Evolutionary conservation across 495 filamentous ascomycete species (phyloP), one percentile per base, ranked within the genome.

Genomic region (Podospora comata): DNA sequence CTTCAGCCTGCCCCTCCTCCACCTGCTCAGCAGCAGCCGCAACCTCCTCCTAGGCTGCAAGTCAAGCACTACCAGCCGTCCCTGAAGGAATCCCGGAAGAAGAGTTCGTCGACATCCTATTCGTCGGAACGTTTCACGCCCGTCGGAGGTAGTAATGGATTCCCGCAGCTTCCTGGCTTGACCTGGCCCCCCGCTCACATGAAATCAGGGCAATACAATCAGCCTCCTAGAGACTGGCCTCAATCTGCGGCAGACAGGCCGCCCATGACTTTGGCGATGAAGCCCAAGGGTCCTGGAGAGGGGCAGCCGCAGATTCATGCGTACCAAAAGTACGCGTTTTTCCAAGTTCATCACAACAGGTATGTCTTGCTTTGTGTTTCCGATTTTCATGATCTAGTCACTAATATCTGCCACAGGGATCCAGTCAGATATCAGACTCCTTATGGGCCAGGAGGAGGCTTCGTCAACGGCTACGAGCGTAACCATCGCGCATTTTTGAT

Each of bases 401-500:
- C 72, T 70, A 71, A 74, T 32, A 26, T 28, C 27, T 2, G 56
- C 65, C 44, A 7, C 62, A 84, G 82, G 72, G 79, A 83, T 68
- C 73, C 79, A n/a, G 76, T 77, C 0, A 77, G 76, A 30, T 83
- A 87, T 70, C 79, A 80, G 39, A 85, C 83, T 3, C 85, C 84
- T 16, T 87, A 87, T 68, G 79, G 80, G 28, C 74, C 72, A 13
- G 80, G 78, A 74, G 81, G 81, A 34, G 85, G 83, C 0, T 86
- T 86, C 68, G 84, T 83, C 15, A 86, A 87, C 65, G 84, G 84
- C 4, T 87, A 86, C 59, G 83, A 85, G 68, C 84, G 83, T 16
- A 82, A 79, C 16, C 71, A 84, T 5, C 73, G 79, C 34, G 79
- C 79, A 5, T 83, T 85, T 67, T 66, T 85, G 65, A 75, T 81